Percentiles rank a stretch among this genome's conserved stretches.
phyloP scores from a whole-genome alignment of 2,329 filamentous ascomycete genomes.

The Rutstroemia sp. region DNA sequence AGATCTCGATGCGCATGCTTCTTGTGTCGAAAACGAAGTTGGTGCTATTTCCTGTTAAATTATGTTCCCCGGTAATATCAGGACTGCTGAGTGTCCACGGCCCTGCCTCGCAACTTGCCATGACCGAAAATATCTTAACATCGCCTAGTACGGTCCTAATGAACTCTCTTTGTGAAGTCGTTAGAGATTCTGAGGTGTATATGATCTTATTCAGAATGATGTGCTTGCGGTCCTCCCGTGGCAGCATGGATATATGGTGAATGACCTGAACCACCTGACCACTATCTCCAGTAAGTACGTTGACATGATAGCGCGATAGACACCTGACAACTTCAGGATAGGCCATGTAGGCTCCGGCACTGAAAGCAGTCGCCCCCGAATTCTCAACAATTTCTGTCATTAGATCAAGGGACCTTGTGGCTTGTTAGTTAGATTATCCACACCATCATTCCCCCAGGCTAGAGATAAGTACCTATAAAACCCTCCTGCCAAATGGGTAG shows the following conservation, averaged over 20 bases:
- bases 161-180: not conserved
- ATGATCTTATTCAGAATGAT: not conserved
- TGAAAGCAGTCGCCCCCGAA: not conserved
- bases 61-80: not conserved
- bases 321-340: not conserved
- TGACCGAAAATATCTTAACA: not conserved
- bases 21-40: not conserved
- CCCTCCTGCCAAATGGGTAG: not conserved
- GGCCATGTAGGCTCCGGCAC: not conserved
- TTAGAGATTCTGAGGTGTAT: not conserved
- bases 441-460: not conserved
- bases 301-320: not conserved
- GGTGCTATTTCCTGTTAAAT: not conserved
- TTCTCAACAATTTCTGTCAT: not conserved
- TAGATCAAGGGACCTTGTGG: not conserved
- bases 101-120: not conserved
- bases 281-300: not conserved
- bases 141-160: not conserved
- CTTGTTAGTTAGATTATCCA: not conserved
- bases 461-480: not conserved
- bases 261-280: not conserved
- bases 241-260: not conserved
- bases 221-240: not conserved
- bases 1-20: not conserved
- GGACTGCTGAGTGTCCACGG: conserved; percentile 1